Evolutionary conservation across 352 stramenopile genomes (phyloP).

Genomic region (Globisporangium paddicum): DNA sequence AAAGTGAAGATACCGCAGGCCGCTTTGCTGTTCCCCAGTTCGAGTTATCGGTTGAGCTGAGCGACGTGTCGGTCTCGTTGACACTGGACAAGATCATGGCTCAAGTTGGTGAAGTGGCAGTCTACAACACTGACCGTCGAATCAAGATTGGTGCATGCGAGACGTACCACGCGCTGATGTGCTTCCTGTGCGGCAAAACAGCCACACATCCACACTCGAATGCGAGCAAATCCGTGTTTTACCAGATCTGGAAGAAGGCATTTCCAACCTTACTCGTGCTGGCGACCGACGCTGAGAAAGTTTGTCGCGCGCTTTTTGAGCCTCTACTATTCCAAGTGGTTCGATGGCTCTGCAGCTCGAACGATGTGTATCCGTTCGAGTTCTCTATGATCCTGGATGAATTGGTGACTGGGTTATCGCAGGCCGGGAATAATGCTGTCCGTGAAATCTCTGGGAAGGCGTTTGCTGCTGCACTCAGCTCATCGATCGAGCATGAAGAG

Average conservation of each 20-base stretch:
- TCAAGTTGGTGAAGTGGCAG: slow-evolving; percentile 46
- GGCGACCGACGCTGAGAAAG: slow-evolving; percentile 63
- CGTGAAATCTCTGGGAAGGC: slow-evolving; percentile 59
- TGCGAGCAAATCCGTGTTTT: slow-evolving; percentile 61
- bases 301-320: slow-evolving; percentile 66
- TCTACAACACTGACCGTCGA: slow-evolving; percentile 43
- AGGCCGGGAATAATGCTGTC: slow-evolving; percentile 40
- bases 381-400: slow-evolving; percentile 58
- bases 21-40: slow-evolving; percentile 17
- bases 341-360: slow-evolving; percentile 58
- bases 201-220: slow-evolving; percentile 52
- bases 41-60: slow-evolving; percentile 39
- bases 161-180: slow-evolving; percentile 62
- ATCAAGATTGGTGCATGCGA: slow-evolving; percentile 64
- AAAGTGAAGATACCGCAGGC: slow-evolving; percentile 5
- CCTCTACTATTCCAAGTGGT: slow-evolving; percentile 70
- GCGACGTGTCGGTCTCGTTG: slow-evolving; percentile 32
- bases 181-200: slow-evolving; percentile 69
- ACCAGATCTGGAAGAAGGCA: slow-evolving; percentile 43
- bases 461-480: slow-evolving; percentile 48
- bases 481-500: slow-evolving; percentile 31
- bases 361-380: slow-evolving; percentile 60
- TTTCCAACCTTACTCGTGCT: slow-evolving; percentile 52
- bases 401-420: slow-evolving; percentile 45
- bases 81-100: slow-evolving; percentile 42